phyloP scores from a whole-genome alignment of 495 filamentous ascomycete species.

The Apodospora peruviana region DNA sequence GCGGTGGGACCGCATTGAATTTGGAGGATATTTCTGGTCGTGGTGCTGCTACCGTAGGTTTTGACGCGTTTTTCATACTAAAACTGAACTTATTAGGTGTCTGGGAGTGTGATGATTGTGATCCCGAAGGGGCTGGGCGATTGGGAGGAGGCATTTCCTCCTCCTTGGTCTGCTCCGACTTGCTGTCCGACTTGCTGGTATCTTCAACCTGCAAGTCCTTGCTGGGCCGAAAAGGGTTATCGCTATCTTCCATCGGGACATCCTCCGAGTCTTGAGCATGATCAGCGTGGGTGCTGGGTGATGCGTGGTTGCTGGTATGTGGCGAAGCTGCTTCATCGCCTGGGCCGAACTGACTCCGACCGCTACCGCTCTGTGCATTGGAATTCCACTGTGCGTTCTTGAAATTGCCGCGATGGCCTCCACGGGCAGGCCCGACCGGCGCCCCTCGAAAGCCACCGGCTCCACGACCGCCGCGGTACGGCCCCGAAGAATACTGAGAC shows the following conservation, averaged over 20 bases:
- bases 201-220: slow-evolving; percentile 63
- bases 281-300: slow-evolving; percentile 44
- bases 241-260: slow-evolving; percentile 43
- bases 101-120: slow-evolving; percentile 49
- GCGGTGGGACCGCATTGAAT: slow-evolving; percentile 52
- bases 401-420: slow-evolving; percentile 31
- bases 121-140: slow-evolving; percentile 21
- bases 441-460: slow-evolving; percentile 34
- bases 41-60: slow-evolving; percentile 53
- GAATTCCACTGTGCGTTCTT: slow-evolving; percentile 30
- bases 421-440: slow-evolving; percentile 25
- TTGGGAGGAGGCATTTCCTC: slow-evolving; percentile 16
- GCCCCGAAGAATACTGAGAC: slow-evolving; percentile 46
- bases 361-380: slow-evolving; percentile 11
- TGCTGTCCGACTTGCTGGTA: slow-evolving; percentile 39
- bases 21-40: slow-evolving; percentile 71
- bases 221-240: slow-evolving; percentile 56
- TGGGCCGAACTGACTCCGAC: slow-evolving; percentile 8
- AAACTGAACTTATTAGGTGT: slow-evolving; percentile 73
- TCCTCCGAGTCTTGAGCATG: slow-evolving; percentile 14
- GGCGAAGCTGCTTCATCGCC: slow-evolving; percentile 25
- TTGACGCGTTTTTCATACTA: slow-evolving; percentile 67
- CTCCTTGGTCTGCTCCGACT: slow-evolving; percentile 34
- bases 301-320: slow-evolving; percentile 26
- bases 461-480: slow-evolving; percentile 46